phyloP scores from a whole-genome alignment of 805 yeast species.

The Jamesozyma hellenica region DNA sequence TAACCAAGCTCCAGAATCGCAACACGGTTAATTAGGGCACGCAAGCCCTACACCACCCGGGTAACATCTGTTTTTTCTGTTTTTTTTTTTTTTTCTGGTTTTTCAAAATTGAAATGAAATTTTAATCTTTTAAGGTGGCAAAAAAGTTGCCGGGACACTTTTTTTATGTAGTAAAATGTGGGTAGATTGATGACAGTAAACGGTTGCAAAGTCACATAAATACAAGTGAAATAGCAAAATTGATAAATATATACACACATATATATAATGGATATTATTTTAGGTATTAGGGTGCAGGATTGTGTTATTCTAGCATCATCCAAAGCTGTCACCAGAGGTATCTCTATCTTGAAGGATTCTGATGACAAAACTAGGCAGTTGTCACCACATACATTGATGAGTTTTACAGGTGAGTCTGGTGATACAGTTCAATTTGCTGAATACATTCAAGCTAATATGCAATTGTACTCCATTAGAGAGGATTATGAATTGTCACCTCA shows the following conservation, averaged over 20 bases:
- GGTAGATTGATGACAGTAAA: not conserved
- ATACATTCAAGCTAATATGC: constrained; percentile 84
- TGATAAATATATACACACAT: too few species aligned
- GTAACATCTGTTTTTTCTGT: too few species aligned
- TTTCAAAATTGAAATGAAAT: too few species aligned
- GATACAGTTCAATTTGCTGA: constrained; percentile 95
- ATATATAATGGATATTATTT: constrained; percentile 70
- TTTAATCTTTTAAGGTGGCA: constrained; percentile 3
- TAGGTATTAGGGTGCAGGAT: constrained; percentile 77
- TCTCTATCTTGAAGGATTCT: constrained; percentile 62
- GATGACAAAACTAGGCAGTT: constrained; percentile 75
- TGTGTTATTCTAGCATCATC: constrained; percentile 88
- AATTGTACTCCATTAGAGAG: constrained; percentile 78
- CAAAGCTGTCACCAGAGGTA: constrained; percentile 85
- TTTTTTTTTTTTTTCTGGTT: too few species aligned
- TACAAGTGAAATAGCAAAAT: not conserved
- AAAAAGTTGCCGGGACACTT: too few species aligned
- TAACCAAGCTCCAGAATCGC: too few species aligned
- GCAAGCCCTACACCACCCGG: too few species aligned
- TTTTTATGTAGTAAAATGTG: too few species aligned
- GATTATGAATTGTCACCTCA: constrained; percentile 70
- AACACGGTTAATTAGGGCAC: too few species aligned
- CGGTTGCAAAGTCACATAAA: not conserved
- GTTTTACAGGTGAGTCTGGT: constrained; percentile 92
- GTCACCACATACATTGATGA: constrained; percentile 70